phyloP scores from a whole-genome alignment of 1,284 basidiomycete genomes.

The Ceratobasidium theobromae region DNA sequence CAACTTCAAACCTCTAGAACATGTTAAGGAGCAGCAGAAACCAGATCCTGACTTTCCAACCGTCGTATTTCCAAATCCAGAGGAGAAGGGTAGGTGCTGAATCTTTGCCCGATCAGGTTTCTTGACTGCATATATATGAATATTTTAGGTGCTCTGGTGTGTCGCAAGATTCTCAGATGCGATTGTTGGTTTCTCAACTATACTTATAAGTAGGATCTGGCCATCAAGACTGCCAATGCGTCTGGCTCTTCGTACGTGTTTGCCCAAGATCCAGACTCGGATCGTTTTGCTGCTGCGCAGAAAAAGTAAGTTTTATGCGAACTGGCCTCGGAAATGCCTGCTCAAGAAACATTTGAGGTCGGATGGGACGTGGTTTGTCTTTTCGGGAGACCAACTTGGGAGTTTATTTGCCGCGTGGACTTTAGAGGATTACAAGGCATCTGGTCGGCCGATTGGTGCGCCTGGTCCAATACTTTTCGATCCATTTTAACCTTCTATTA shows the following conservation, averaged over 20 bases:
- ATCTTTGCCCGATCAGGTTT: background rate
- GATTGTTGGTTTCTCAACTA: background rate
- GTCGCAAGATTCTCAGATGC: slow-evolving; percentile 26
- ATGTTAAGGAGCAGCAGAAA: slow-evolving; percentile 61
- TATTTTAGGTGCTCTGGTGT: slow-evolving; percentile 57
- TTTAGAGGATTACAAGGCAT: slow-evolving; percentile 59
- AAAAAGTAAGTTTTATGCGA: slow-evolving; percentile 50
- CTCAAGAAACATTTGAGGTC: slow-evolving; percentile 43
- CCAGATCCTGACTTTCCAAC: slow-evolving; percentile 85
- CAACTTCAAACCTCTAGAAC: slow-evolving; percentile 59
- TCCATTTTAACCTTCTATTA: slow-evolving; percentile 38
- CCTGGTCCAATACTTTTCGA: background rate
- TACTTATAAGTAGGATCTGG: slow-evolving; percentile 58
- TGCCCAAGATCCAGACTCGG: slow-evolving; percentile 84
- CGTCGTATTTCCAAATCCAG: slow-evolving; percentile 81
- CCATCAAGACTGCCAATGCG: slow-evolving; percentile 59
- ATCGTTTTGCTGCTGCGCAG: slow-evolving; percentile 81
- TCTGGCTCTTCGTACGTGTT: slow-evolving; percentile 62
- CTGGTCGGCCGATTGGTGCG: slow-evolving; percentile 59
- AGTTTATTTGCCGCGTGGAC: slow-evolving; percentile 67
- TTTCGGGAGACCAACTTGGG: slow-evolving; percentile 83
- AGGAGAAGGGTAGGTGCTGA: slow-evolving; percentile 67
- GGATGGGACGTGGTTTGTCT: slow-evolving; percentile 63
- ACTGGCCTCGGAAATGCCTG: background rate
- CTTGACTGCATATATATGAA: slow-evolving; percentile 26